Conservation (phyloP, 2,329 filamentous ascomycete species). For the Verticillium zaregamsianum region DNA sequence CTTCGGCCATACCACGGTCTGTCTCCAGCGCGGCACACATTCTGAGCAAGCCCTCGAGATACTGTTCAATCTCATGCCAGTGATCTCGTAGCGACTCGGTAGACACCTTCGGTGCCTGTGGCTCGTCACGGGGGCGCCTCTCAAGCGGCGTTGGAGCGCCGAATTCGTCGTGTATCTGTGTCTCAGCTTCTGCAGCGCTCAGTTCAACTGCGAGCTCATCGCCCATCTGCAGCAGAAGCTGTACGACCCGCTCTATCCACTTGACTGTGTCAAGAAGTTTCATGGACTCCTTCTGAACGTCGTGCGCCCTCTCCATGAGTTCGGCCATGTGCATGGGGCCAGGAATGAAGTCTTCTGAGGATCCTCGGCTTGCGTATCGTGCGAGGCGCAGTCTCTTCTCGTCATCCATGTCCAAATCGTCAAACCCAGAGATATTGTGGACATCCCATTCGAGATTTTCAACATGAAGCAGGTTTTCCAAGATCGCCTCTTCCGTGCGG, state of each 20-base stretch:
- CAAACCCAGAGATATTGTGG: constrained; percentile 36
- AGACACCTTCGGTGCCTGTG: constrained; percentile 11
- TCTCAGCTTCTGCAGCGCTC: constrained; percentile 12
- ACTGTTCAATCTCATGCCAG: constrained; percentile 44
- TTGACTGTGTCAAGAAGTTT: constrained; percentile 40
- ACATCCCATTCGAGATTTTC: constrained; percentile 39
- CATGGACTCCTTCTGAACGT: constrained; percentile 39
- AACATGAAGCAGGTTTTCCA: constrained; percentile 90
- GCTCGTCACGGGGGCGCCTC: not conserved
- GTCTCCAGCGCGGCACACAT: constrained; percentile 41
- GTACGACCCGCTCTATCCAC: constrained; percentile 43
- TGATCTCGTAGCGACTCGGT: constrained; percentile 24
- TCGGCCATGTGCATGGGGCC: constrained; percentile 40
- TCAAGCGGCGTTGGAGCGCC: not conserved
- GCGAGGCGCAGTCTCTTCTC: constrained; percentile 16
- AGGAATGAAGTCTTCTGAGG: not conserved
- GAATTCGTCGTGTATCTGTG: constrained; percentile 10
- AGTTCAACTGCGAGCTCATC: constrained; percentile 34
- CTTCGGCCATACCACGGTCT: constrained; percentile 40
- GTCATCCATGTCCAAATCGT: constrained; percentile 20
- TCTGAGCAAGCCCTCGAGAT: constrained; percentile 37
- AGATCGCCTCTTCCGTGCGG: constrained; percentile 65
- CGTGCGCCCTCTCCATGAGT: constrained; percentile 43
- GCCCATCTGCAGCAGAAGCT: constrained; percentile 36
- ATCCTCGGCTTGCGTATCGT: constrained; percentile 8